Conservation (phyloP, 225 moss, liverwort and hornwort species). For the Bryum argenteum region DNA sequence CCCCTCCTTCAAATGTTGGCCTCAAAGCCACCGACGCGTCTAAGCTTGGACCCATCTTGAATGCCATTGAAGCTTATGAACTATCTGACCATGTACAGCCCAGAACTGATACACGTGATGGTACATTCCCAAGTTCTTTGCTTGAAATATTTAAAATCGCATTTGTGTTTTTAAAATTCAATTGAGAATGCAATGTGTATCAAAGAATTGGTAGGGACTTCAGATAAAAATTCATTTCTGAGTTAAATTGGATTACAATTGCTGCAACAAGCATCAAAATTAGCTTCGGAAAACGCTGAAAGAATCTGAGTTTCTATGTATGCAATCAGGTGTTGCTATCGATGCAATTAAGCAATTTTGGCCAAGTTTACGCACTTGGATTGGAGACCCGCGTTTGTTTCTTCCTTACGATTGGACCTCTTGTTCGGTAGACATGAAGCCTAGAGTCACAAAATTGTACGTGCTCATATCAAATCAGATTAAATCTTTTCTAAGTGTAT, state of each 20-base stretch:
- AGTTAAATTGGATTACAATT: background rate
- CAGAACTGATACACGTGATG: constrained; percentile 40
- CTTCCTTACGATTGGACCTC: constrained; percentile 42
- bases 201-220: background rate
- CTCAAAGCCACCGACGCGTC: constrained; percentile 28
- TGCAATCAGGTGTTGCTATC: constrained; percentile 42
- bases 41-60: constrained; percentile 32
- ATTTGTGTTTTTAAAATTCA: too few species aligned
- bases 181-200: too few species aligned
- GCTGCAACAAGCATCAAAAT: constrained; percentile 1
- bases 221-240: background rate
- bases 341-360: constrained; percentile 31
- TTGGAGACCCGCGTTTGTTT: constrained; percentile 51
- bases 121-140: constrained; percentile 34
- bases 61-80: constrained; percentile 46
- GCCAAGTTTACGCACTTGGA: constrained; percentile 33
- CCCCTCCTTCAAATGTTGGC: constrained; percentile 18
- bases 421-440: constrained; percentile 30
- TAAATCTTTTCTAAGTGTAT: background rate
- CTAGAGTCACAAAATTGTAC: constrained; percentile 45
- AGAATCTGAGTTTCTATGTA: background rate
- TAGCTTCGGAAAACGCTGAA: background rate
- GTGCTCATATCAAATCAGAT: constrained; percentile 3
- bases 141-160: too few species aligned
- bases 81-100: constrained; percentile 37